These are phyloP conservation scores for Rhizopogon vesiculosus DNA, from an alignment of 768 basidiomycete species.

Conservation along the genomic window DNA sequence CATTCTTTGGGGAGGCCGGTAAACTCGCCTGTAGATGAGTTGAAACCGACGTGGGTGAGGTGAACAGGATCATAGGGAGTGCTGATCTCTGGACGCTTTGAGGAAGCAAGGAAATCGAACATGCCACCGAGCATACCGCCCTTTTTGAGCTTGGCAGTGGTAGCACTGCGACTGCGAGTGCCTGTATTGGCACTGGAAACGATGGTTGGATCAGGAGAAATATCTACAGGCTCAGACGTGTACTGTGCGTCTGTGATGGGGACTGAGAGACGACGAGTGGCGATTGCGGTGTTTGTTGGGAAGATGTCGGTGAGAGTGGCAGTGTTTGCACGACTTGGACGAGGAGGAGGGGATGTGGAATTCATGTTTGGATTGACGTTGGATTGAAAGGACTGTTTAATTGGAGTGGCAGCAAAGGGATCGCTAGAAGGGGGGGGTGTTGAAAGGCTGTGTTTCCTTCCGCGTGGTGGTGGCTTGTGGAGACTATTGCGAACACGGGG, in stretches of 20 bases:
- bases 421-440: slow-evolving; percentile 35
- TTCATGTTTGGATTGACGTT: slow-evolving; percentile 31
- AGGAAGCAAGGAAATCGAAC: slow-evolving; percentile 71
- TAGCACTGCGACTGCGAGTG: slow-evolving; percentile 38
- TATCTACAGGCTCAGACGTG: slow-evolving; percentile 18
- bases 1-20: slow-evolving; percentile 98
- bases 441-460: slow-evolving; percentile 47
- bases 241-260: slow-evolving; percentile 29
- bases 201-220: slow-evolving; percentile 16
- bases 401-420: slow-evolving; percentile 45
- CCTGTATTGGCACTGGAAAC: slow-evolving; percentile 13
- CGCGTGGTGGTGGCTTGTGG: slow-evolving; percentile 54
- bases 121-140: slow-evolving; percentile 64
- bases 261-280: slow-evolving; percentile 48
- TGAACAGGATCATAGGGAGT: slow-evolving; percentile 99
- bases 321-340: slow-evolving; percentile 83
- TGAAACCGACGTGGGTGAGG: slow-evolving; percentile 99
- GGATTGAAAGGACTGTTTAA: slow-evolving; percentile 20
- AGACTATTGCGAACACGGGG: slow-evolving; percentile 46
- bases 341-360: slow-evolving; percentile 57
- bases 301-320: slow-evolving; percentile 76
- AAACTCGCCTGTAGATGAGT: slow-evolving; percentile 97
- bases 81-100: slow-evolving; percentile 73
- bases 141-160: slow-evolving; percentile 38
- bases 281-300: slow-evolving; percentile 34